Evolutionary conservation across 1,139 yeast species (phyloP), one percentile per base, ranked within the genome.

Genomic region (Trichomonascaceae sp.): DNA sequence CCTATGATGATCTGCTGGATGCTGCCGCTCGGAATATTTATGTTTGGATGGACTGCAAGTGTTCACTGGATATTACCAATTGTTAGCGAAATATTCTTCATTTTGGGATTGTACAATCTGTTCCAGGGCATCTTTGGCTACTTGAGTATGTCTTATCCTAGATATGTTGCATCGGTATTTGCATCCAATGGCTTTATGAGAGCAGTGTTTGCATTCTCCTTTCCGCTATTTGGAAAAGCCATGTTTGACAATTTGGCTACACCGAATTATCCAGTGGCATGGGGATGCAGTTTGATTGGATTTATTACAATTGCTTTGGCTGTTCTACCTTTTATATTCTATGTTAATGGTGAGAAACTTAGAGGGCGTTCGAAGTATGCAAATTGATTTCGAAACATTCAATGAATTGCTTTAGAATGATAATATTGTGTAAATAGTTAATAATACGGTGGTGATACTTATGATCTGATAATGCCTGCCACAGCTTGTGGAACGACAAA

Each of bases 61-160:
- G 58, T 86, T 36, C 95, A 87, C 68, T 88, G 95, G 95, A 82
- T 86, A 74, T 86, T 82, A n/a, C 90, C 95, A 15, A 74, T 83
- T 43, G 80, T 85, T 22, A 83, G 91, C 0, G 90, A 89, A 58
- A 77, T 82, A 43, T 85, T 89, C 41, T 86, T 86, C 65, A 91
- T 93, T 0, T 83, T 83, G 64, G 88, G 91, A 1, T 75, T 85
- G n/a, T n/a, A n/a, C n/a, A n/a, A n/a, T n/a, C n/a, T n/a, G n/a
- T n/a, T n/a, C n/a, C n/a, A n/a, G n/a, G 74, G 87, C 13, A 81
- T 83, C 47, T 76, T 88, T 65, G 77, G 83, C 53, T 87, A 86
- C 70, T 84, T 87, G 66, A 76, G 88, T 49, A 76, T 83, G 76
- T 70, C 86, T 1, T 87, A 83, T 68, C 93, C 95, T 22, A 89